Evolutionary conservation across 2,329 filamentous ascomycete species (phyloP).

Genomic region (Cryphonectria radicalis): DNA sequence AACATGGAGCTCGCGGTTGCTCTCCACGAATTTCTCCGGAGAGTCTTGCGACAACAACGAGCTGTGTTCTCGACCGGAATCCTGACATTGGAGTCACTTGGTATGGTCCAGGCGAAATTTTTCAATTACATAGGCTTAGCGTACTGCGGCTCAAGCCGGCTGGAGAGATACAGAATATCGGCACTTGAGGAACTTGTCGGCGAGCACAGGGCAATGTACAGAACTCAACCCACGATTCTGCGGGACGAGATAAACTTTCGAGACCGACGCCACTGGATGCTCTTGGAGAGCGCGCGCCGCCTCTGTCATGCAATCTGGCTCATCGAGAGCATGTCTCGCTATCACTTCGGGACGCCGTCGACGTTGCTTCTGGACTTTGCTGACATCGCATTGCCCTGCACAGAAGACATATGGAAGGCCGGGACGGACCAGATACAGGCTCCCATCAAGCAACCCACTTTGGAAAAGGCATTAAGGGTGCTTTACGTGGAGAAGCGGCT

Average conservation of each 20-base stretch:
- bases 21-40: conserved; percentile 23
- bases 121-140: conserved; percentile 24
- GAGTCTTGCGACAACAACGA: conserved; percentile 15
- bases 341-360: conserved; percentile 15
- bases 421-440: neutral
- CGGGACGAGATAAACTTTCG: neutral
- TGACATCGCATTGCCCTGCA: conserved; percentile 19
- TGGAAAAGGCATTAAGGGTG: conserved; percentile 17
- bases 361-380: conserved; percentile 13
- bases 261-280: conserved; percentile 3
- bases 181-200: conserved; percentile 13
- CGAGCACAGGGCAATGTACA: conserved; percentile 15
- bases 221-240: neutral
- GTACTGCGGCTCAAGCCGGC: conserved; percentile 18
- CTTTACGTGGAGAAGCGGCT: conserved; percentile 24
- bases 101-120: conserved; percentile 16
- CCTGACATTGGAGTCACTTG: conserved; percentile 1
- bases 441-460: conserved; percentile 8
- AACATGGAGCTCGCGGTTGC: conserved; percentile 13
- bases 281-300: conserved; percentile 16
- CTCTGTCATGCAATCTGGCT: conserved; percentile 24
- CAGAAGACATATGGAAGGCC: conserved; percentile 16
- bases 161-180: conserved; percentile 13
- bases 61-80: neutral
- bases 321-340: conserved; percentile 21